Evolutionary conservation across 768 basidiomycete species (phyloP), one percentile per base, ranked within the genome.

Genomic region (Glaciozyma antarctica): DNA sequence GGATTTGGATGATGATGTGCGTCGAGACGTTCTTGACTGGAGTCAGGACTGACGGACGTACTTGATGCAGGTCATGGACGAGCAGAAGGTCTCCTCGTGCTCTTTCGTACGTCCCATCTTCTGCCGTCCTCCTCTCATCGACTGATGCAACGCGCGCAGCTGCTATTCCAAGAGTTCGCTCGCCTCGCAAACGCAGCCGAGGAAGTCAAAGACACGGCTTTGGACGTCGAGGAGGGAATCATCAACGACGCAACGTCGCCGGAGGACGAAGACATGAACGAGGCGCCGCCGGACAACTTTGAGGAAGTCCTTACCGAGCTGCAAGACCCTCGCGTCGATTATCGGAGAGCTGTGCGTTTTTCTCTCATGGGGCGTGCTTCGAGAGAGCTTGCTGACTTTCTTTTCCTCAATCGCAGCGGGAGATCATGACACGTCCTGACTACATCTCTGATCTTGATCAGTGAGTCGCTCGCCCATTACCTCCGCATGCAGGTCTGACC

Each of bases 351-450:
- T 26, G 47, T n/a, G 19, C 10, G 22, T 10, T 8, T 8, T 28
- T 56, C 12, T 45, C 3, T 38, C 30, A 1, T 21, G 5, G 15
- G 5, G n/a, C 1, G 34, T 34, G 22, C 47, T 48, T 48, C 1
- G 15, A 45, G 30, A 19, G 3, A 8, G 8, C 41, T 30, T 32
- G 16, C 16, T 48, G 44, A 59, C 41, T 21, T 21, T 2, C 43
- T 9, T 41, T n/a, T 43, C 26, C 21, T 17, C 8, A 12, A 3
- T 26, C 44, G 24, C 48, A 69, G 75, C 81, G 86, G 45, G 82
- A 86, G 74, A 85, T 91, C 58, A 89, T 87, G 90, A 89, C 88
- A 5, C 79, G 89, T 21, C 80, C 87, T 1, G 88, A 92, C 76
- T 92, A 87, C 74, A 76, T 93, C 34, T 38, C 72, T 83, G 84